phyloP scores from a whole-genome alignment of 2,329 filamentous ascomycete species.

The Colletotrichum ledebouriae region DNA sequence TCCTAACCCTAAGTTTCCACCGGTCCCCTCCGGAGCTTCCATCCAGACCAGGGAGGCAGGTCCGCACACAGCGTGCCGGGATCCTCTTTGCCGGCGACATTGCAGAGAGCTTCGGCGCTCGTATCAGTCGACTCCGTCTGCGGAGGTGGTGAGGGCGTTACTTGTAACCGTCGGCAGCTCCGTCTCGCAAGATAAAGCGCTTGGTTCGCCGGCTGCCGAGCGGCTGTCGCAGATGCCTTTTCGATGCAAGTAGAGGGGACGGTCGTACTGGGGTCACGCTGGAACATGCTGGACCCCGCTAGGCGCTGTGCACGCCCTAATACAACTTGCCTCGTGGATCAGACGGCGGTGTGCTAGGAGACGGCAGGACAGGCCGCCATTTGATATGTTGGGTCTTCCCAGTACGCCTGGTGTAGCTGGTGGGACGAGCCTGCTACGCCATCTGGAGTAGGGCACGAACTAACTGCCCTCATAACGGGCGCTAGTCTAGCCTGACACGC shows the following conservation, averaged over 20 bases:
- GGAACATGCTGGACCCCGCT: not conserved
- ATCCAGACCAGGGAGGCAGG: not conserved
- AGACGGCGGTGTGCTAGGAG: no score
- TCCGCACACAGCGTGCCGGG: not conserved
- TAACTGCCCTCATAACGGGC: no score
- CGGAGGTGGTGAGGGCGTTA: not conserved
- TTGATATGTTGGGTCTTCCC: no score
- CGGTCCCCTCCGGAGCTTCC: not conserved
- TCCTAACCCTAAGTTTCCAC: not conserved
- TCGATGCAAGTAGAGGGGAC: not conserved
- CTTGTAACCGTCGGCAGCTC: not conserved
- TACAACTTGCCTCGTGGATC: no score
- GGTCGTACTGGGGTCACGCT: not conserved
- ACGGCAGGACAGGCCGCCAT: no score
- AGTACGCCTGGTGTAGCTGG: no score
- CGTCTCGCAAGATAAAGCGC: not conserved
- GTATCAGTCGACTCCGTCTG: not conserved
- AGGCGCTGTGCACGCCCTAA: no score
- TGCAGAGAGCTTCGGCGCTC: not conserved
- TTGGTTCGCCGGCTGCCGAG: not conserved
- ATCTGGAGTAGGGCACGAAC: no score
- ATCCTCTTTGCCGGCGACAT: not conserved
- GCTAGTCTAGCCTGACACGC: no score
- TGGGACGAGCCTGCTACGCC: no score
- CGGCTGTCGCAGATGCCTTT: not conserved